Conservation (phyloP, 257 asterid genomes). For the Solanum boliviense region DNA sequence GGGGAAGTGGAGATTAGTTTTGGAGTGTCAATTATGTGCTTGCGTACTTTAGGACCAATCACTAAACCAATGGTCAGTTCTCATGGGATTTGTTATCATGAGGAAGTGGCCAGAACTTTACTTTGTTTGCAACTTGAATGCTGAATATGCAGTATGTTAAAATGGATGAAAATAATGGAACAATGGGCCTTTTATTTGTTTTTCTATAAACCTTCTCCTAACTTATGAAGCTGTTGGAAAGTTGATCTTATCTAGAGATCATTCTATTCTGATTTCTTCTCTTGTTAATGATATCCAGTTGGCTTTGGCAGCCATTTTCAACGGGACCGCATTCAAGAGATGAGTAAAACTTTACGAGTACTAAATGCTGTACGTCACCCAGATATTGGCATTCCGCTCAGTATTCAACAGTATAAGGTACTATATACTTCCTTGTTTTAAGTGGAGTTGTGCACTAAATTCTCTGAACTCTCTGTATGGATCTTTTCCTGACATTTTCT, state of each 20-base stretch:
- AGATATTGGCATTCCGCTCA: slow-evolving; percentile 79
- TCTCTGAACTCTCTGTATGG: not conserved
- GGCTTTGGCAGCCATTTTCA: slow-evolving; percentile 92
- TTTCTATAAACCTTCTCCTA: not conserved
- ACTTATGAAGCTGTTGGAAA: not conserved
- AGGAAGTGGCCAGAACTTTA: not conserved
- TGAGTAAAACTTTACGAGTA: slow-evolving; percentile 72
- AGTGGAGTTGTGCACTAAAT: not conserved
- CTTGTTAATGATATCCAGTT: slow-evolving; percentile 78
- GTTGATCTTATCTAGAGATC: slow-evolving; percentile 16
- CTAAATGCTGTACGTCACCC: slow-evolving; percentile 76
- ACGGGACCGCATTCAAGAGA: slow-evolving; percentile 81
- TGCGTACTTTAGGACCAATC: not conserved
- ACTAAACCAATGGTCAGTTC: not conserved
- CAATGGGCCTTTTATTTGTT: not conserved
- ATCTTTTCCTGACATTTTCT: not conserved
- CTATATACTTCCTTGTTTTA: slow-evolving; percentile 2
- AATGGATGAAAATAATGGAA: not conserved
- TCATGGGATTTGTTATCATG: not conserved
- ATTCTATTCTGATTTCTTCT: slow-evolving; percentile 47
- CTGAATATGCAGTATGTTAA: not conserved
- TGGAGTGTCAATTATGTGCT: not conserved
- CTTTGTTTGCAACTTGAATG: not conserved
- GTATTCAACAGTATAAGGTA: slow-evolving; percentile 95
- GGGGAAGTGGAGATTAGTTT: not conserved